Evolutionary conservation across 805 yeast species (phyloP), one percentile per base, ranked within the genome.

Genomic region (Candida michaelii): DNA sequence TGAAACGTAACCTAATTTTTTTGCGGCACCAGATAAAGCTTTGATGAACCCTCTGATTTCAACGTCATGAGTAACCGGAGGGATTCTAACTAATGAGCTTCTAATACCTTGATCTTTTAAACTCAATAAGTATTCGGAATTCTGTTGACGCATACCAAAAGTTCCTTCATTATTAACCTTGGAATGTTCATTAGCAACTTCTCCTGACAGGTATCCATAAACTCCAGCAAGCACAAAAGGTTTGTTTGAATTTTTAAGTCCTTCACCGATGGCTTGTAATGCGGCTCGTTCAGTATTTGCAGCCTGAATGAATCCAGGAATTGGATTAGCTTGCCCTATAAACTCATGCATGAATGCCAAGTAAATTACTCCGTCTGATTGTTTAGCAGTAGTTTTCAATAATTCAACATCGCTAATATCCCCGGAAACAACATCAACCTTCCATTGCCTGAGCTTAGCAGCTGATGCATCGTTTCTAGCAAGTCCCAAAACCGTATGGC

Each of bases 321-420:
- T 71, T 7, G 21, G 19, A 12, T 21, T 25, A 4, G 15, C 17
- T 11, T 11, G 15, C 10, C 57, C 47, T 3, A 43, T 14, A 39
- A 59, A 63, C 38, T 66, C 66, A 44, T 63, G 66, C 23, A 53
- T 46, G 46, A 60, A 69, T 1, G 63, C 76, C 31, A 65, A 43
- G 40, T 69, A 74, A 13, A 66, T 36, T 12, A 63, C 62, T 7
- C 61, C 74, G 40, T 71, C 75, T 7, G 60, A 40, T 35, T 52
- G 53, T 7, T 41, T 17, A 10, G 66, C 61, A 5, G 51, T 62
- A 31, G 55, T 45, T 18, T 40, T 50, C 11, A 71, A 50, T 2
- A 52, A 27, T 0, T 65, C 69, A 2, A 55, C 19, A 31, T 58
- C 60, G 10, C 44, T 45, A 3, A 71, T 45, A 9, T 46, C 54